Evolutionary conservation across 1,139 yeast genomes (phyloP), one percentile per base, ranked within the genome.

Genomic region (Candida pseudocylindracea): DNA sequence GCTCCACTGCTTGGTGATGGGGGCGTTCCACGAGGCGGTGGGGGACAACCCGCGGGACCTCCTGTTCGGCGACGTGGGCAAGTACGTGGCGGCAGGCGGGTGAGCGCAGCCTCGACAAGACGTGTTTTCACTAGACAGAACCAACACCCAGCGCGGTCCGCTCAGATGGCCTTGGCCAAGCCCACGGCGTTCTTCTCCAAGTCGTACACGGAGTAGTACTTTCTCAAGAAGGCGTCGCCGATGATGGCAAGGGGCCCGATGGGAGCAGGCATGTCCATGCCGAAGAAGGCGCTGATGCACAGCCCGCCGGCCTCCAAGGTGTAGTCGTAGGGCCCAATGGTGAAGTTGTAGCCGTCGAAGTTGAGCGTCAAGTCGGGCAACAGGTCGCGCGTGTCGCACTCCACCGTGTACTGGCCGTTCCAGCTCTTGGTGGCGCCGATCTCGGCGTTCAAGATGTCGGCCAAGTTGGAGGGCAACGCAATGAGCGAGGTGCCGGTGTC

Each of bases 401-500:
- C 96, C 43, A 88, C 60, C 36, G 80, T 63, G 64, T 88, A 88
- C 64, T 88, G 96, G 42, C 98, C 98, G 35, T 88, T 72, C 96
- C 95, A 88, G 30, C 83, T 72, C 63, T 83, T 85, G 54, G 72
- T 78, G 37, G 98, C 98, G 45, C 98, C 98, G 50, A 88, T 88
- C 64, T 81, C 83, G 37, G 93, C 62, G 55, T 88, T 88, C 51
- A 88, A 63, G 43, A 88, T 78, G 59, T 88, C 98, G 34, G 98
- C 96, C 50, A 88, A 63, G 34, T 88, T 83, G 13, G 93, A 73
- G 42, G 98, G 98, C 49, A 88, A 65, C 33, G 94, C 83, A 54
- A 88, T 76, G 54, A 88, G 67, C 26, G 96, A 85, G 41, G 98
- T 88, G 57, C 98, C 98, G 37, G 98, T 88, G 54, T 88, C 98